Conservation (phyloP, 129 eudicot species). For the Flaveria trinervia region DNA sequence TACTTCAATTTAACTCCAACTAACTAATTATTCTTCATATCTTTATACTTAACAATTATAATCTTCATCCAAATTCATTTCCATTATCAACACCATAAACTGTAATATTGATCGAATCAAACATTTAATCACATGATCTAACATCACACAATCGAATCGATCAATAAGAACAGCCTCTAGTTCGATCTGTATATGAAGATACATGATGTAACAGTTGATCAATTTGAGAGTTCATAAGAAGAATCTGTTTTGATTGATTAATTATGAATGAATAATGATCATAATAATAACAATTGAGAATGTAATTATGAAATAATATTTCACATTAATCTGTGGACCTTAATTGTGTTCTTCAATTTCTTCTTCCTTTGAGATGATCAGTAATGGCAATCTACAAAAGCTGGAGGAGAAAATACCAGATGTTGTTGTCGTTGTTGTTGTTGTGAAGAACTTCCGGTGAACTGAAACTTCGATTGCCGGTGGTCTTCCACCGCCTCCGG, state of each 20-base stretch:
- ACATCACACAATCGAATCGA: not conserved
- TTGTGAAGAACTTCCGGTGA: conserved; percentile 22
- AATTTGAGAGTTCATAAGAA: conserved; percentile 8
- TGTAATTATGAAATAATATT: conserved; percentile 36
- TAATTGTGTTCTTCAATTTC: not conserved
- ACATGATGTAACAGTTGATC: not conserved
- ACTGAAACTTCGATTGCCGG: conserved; percentile 36
- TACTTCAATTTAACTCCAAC: conserved; percentile 44
- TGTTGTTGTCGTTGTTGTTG: conserved; percentile 21
- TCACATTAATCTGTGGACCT: conserved; percentile 34
- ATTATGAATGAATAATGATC: conserved; percentile 30
- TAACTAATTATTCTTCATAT: not conserved
- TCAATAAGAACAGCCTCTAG: not conserved
- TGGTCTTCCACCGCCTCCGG: conserved; percentile 36
- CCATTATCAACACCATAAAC: not conserved
- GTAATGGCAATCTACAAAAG: conserved; percentile 77
- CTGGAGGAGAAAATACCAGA: conserved; percentile 52
- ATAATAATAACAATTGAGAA: conserved; percentile 24
- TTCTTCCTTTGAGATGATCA: conserved; percentile 29
- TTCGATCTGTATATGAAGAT: not conserved
- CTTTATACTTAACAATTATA: too few species aligned
- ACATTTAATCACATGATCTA: not conserved
- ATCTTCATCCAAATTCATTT: not conserved
- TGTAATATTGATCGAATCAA: not conserved
- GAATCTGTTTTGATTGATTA: conserved; percentile 33